phyloP scores from a whole-genome alignment of 2,329 filamentous ascomycete genomes.

The Drechslerella coelobrocha region DNA sequence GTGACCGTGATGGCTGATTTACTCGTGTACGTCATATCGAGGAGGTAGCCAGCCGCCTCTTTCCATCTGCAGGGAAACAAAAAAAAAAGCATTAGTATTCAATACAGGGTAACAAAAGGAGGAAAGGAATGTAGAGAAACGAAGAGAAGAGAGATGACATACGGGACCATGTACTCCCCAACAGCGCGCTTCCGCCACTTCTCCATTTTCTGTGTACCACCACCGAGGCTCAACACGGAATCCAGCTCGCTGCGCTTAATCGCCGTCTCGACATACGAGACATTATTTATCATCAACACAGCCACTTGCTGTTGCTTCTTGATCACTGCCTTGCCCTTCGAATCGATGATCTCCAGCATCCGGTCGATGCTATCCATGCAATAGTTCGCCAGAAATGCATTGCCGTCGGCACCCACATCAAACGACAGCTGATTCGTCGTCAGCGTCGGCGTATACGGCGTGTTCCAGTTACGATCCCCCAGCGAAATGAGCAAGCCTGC shows the following conservation, averaged over 20 bases:
- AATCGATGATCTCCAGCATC: constrained; percentile 76
- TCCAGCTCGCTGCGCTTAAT: constrained; percentile 81
- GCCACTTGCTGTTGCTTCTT: constrained; percentile 81
- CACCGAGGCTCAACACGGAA: constrained; percentile 68
- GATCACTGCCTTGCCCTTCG: constrained; percentile 73
- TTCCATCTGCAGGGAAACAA: constrained; percentile 73
- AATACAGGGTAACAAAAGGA: not conserved
- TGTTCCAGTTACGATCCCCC: constrained; percentile 89
- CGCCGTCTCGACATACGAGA: constrained; percentile 82
- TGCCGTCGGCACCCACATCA: constrained; percentile 86
- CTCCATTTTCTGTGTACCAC: constrained; percentile 73
- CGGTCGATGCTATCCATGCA: constrained; percentile 85
- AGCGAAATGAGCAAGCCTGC: constrained; percentile 89
- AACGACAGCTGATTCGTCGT: constrained; percentile 71
- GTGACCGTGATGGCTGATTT: constrained; percentile 80
- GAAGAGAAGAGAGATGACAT: constrained; percentile 6
- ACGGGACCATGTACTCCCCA: constrained; percentile 70
- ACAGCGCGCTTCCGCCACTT: constrained; percentile 87
- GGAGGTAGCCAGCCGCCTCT: constrained; percentile 71
- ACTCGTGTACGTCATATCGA: constrained; percentile 63
- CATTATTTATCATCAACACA: constrained; percentile 88
- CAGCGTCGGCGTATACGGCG: constrained; percentile 64
- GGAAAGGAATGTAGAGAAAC: not conserved
- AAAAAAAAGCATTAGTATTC: no score
- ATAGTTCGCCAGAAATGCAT: constrained; percentile 87